Conservation (phyloP, 164 flowering plant genomes). For the Hamamelis virginiana region DNA sequence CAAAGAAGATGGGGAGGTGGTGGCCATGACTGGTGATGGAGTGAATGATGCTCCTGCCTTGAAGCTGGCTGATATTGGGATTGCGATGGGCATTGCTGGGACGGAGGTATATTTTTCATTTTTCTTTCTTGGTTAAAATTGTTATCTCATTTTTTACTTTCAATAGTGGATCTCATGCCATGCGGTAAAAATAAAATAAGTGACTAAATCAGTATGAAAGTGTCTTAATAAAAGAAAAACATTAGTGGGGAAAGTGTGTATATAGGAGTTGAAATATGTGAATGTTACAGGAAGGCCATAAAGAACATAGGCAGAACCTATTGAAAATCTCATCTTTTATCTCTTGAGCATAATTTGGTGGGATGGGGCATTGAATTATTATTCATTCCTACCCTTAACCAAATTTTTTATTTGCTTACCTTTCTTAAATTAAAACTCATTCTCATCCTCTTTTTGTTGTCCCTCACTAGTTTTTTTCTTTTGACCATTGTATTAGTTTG, state of each 20-base stretch:
- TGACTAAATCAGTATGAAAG: no score
- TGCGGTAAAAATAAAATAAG: not conserved
- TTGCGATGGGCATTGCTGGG: constrained; percentile 97
- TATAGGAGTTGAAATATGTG: not conserved
- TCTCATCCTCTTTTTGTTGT: not conserved
- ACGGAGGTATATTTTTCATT: constrained; percentile 65
- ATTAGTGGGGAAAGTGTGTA: not conserved
- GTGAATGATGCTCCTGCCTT: constrained; percentile 92
- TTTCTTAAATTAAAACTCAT: not conserved
- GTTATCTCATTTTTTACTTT: not conserved
- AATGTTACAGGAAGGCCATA: not conserved
- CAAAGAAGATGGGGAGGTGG: constrained; percentile 87
- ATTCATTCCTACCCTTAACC: no score
- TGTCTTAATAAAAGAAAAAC: no score
- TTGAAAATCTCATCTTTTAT: no score
- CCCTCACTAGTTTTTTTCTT: not conserved
- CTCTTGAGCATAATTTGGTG: no score
- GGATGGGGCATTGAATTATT: no score
- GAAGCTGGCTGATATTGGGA: constrained; percentile 94
- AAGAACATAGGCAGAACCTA: no score
- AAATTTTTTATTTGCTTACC: no score
- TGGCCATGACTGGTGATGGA: constrained; percentile 97
- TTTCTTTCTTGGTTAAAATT: not conserved
- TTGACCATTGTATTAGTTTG: not conserved
- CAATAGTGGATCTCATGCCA: not conserved